Evolutionary conservation across 2,329 filamentous ascomycete species (phyloP), one percentile per base, ranked within the genome.

Genomic region (Neofusicoccum kwambonambiense): DNA sequence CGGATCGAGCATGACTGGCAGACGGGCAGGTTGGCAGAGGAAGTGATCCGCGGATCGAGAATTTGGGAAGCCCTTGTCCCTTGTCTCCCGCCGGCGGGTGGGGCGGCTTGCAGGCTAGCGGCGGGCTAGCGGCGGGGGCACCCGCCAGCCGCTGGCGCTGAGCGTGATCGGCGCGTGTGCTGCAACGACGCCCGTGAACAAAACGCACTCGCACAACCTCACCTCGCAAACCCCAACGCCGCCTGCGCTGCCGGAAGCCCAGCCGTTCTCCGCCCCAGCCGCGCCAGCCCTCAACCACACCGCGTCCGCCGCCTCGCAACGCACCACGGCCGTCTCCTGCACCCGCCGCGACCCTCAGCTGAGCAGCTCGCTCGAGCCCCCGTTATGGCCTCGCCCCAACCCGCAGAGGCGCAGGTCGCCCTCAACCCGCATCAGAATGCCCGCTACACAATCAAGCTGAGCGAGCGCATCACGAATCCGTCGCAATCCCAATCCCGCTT

Each of bases 381-480:
- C 61, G 61, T 31, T 17, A 64, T 64, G 62, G 62, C 51, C 13
- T 64, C 62, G 27, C 52, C 62, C n/a, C 51, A 57, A 22, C 44
- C 42, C 9, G 44, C 62, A 2, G 62, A 57, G 19, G 22, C 50
- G 19, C 41, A 42, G 15, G 52, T 50, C 37, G 34, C 51, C 51
- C n/a, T 58, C 19, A 58, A 64, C 45, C 62, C 62, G 12, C 51
- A 56, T 42, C 42, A 64, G 42, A 58, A 45, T 11, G 42, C 42
- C 22, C 45, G 42, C 35, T 64, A 64, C 44, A 64, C 62, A 2
- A 44, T 64, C 17, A 64, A 64, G 44, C 41, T 64, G 39, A 64
- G 61, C 61, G 61, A 64, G 6, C 61, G 61, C n/a, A 49, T 64
- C 27, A 54, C 61, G 11, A 56, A 56, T 31, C 61, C 61, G 12